Evolutionary conservation across 306 rosid genomes (phyloP).

Genomic region (Ormosia semicastrata): DNA sequence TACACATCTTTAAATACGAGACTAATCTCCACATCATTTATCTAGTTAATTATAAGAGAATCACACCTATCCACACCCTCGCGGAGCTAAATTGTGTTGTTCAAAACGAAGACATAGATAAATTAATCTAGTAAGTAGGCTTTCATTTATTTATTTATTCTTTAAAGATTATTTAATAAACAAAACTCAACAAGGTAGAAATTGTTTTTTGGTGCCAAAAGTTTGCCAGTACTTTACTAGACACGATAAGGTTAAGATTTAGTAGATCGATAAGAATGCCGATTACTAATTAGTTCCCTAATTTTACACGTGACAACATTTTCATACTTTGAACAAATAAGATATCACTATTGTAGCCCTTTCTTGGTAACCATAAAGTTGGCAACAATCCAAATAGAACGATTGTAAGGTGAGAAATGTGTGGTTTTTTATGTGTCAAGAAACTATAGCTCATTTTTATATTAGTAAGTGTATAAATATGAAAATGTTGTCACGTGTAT

Average conservation of each 20-base stretch:
- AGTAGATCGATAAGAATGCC: conserved; percentile 16
- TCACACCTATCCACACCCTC: not conserved
- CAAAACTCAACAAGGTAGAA: not conserved
- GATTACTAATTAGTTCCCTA: not conserved
- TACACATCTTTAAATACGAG: too few relatives aligned
- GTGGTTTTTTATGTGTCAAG: not conserved
- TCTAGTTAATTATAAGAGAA: too few relatives aligned
- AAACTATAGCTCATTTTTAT: not conserved
- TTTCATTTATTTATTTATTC: not conserved
- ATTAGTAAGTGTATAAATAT: not conserved
- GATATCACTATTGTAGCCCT: not conserved
- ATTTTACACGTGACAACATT: conserved; percentile 27
- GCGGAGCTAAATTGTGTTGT: not conserved
- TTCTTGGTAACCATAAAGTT: not conserved
- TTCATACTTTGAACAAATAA: not conserved
- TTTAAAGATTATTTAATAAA: not conserved
- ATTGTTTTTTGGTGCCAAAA: conserved; percentile 12
- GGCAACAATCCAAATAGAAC: conserved; percentile 7
- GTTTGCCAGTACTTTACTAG: conserved; percentile 37
- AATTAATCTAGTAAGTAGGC: not conserved
- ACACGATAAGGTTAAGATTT: conserved; percentile 6
- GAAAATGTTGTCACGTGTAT: not conserved
- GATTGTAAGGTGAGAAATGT: not conserved
- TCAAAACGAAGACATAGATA: not conserved
- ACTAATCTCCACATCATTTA: too few relatives aligned